Conservation (phyloP, 768 basidiomycete species). For the Collybiopsis confluens region DNA sequence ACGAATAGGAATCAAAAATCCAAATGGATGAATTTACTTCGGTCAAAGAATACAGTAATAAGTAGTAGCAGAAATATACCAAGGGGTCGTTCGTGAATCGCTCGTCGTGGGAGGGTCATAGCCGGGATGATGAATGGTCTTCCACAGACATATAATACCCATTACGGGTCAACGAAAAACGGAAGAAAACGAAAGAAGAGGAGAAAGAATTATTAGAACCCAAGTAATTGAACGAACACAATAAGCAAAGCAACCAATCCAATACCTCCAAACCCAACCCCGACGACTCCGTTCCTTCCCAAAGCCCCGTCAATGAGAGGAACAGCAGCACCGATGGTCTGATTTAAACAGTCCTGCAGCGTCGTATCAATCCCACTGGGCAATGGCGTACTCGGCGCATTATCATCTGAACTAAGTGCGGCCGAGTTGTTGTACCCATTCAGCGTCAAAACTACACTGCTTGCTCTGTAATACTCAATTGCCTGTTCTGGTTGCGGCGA, state of each 20-base stretch:
- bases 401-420: constrained; percentile 35
- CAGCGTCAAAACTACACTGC: constrained; percentile 55
- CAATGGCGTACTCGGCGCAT: constrained; percentile 41
- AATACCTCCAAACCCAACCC: not conserved
- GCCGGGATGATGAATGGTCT: no score
- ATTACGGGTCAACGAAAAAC: no score
- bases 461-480: constrained; percentile 67
- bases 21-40: no score
- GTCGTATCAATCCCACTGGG: constrained; percentile 46
- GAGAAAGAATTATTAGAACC: no score
- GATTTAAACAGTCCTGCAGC: constrained; percentile 55
- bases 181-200: no score
- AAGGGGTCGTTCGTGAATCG: no score
- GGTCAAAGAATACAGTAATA: no score
- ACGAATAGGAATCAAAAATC: no score
- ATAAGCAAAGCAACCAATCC: not conserved
- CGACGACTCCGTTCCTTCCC: no score
- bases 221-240: not conserved
- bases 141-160: no score
- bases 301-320: constrained; percentile 49
- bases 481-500: constrained; percentile 45
- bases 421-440: constrained; percentile 68
- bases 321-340: constrained; percentile 54
- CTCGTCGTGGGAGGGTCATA: no score
- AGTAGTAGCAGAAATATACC: no score